Evolutionary conservation across 169 alveolate genomes (phyloP).

Genomic region (Plasmodium gallinaceum): DNA sequence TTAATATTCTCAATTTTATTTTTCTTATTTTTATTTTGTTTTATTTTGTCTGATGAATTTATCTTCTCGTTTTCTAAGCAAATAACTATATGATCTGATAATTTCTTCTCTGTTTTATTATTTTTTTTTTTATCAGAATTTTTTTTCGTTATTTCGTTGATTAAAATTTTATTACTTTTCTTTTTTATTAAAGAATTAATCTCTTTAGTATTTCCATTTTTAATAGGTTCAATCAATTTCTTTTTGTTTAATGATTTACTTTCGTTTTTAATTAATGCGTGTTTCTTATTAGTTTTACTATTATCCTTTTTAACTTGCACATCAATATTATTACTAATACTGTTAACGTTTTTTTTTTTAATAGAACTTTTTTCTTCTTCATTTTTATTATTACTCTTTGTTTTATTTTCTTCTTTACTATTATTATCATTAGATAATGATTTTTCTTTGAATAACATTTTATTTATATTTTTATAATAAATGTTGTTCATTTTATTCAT

Average conservation of each 20-base stretch:
- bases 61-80: conserved; percentile 28
- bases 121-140: conserved; percentile 23
- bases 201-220: conserved; percentile 1
- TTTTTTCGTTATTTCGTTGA: conserved; percentile 8
- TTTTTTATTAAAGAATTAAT: conserved; percentile 17
- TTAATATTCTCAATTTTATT: not conserved
- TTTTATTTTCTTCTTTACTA: conserved; percentile 7
- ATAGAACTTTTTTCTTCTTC: not conserved
- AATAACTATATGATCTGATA: conserved; percentile 23
- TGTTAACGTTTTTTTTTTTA: conserved; percentile 1
- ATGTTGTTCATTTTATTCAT: conserved; percentile 41
- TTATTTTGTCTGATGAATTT: not conserved
- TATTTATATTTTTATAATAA: conserved; percentile 27
- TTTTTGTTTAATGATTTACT: conserved; percentile 4
- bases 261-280: not conserved
- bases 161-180: conserved; percentile 5
- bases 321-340: not conserved
- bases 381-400: not conserved
- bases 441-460: not conserved
- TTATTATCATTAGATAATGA: not conserved
- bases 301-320: not conserved
- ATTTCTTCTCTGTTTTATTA: conserved; percentile 16
- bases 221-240: conserved; percentile 10
- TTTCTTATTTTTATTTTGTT: not conserved
- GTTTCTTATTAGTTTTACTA: conserved; percentile 30